Percentiles rank a stretch among this genome's conserved stretches.
Conservation (phyloP, 768 basidiomycete species). For the Phlebiopsis gigantea region DNA sequence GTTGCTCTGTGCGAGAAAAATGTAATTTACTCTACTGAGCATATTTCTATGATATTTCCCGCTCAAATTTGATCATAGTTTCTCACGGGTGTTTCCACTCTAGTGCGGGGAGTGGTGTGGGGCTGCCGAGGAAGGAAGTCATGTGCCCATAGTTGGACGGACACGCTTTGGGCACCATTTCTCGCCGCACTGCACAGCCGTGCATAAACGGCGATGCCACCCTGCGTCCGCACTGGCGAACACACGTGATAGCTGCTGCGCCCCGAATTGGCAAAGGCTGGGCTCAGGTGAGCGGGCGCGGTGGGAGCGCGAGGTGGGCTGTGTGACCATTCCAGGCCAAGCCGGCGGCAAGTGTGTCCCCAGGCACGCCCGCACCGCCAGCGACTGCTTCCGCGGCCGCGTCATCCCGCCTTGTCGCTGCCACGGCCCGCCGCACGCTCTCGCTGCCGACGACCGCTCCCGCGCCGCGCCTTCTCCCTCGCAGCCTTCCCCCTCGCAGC, state of each 20-base stretch:
- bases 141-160: neutral
- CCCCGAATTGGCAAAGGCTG: neutral
- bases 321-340: neutral
- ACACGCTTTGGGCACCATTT: neutral
- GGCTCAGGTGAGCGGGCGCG: neutral
- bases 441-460: neutral
- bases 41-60: too few species aligned
- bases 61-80: too few species aligned
- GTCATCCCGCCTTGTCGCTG: neutral
- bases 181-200: neutral
- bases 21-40: too few species aligned
- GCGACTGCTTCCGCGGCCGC: conserved; percentile 2
- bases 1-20: too few species aligned
- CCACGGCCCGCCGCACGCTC: neutral
- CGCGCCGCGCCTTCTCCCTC: neutral
- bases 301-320: conserved; percentile 1
- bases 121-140: neutral
- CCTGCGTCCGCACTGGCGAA: neutral
- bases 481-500: neutral
- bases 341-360: conserved; percentile 1
- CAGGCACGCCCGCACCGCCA: neutral
- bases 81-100: too few species aligned
- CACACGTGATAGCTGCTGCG: neutral
- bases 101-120: neutral
- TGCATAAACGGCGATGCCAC: neutral